A percentile compares a stretch with the other conserved stretches of the same genome.
These are phyloP conservation scores for Takakia lepidozioides DNA, from an alignment of 225 moss, liverwort and hornwort species.

Conservation along the genomic window DNA sequence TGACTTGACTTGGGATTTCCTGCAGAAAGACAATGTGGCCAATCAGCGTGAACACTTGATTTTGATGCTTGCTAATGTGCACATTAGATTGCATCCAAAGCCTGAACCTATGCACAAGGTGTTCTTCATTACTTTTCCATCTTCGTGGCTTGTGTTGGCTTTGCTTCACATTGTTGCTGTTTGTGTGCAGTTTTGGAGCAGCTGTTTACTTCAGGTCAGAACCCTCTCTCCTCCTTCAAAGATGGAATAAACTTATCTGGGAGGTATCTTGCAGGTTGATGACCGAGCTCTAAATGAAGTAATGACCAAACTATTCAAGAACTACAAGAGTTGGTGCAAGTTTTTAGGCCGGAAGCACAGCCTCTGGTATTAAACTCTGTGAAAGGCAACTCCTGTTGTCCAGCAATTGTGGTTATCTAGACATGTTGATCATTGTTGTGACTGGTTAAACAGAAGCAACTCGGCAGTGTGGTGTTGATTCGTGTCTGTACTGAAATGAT, in stretches of 20 bases:
- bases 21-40: conserved; percentile 85
- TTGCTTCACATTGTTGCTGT: no score
- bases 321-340: conserved; percentile 96
- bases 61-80: conserved; percentile 85
- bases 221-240: neutral
- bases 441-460: no score
- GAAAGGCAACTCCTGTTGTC: no score
- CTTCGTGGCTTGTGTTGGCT: no score
- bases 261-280: conserved; percentile 88
- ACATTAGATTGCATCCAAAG: conserved; percentile 78
- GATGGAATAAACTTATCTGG: no score
- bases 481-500: no score
- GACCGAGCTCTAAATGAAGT: conserved; percentile 83
- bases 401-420: no score
- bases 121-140: no score
- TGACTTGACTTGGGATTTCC: neutral
- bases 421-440: no score
- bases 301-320: conserved; percentile 82
- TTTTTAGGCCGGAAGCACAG: conserved; percentile 87
- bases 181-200: neutral
- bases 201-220: neutral
- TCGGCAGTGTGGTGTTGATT: no score
- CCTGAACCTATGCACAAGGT: conserved; percentile 97
- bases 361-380: conserved; percentile 61
- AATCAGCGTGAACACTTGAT: conserved; percentile 93